A percentile compares a stretch with the other conserved stretches of the same genome.
Conservation (phyloP, 768 basidiomycete genomes). For the Trametes villosa region DNA sequence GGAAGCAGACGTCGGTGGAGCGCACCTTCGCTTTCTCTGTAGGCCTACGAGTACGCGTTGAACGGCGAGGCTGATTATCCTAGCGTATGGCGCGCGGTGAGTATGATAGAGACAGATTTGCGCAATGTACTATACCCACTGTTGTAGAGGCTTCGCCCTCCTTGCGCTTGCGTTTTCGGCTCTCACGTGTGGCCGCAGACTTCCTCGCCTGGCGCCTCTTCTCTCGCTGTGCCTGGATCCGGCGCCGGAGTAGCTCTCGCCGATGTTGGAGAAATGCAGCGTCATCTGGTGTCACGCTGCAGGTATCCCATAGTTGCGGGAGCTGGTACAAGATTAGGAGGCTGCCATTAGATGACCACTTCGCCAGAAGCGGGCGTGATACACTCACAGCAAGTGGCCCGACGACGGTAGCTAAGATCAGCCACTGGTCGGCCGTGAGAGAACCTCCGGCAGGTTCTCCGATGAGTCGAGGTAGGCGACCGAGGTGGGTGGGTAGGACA, state of each 20-base stretch:
- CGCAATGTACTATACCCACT: no score
- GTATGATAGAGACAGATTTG: no score
- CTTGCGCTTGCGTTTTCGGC: no score
- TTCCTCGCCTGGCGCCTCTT: no score
- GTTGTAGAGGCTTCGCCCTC: no score
- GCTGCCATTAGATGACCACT: background rate
- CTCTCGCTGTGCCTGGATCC: no score
- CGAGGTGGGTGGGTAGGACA: slow-evolving; percentile 32
- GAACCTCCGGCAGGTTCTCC: slow-evolving; percentile 19
- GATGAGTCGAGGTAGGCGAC: slow-evolving; percentile 7
- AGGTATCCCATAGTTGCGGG: slow-evolving; percentile 1
- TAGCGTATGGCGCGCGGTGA: background rate
- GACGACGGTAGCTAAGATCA: slow-evolving; percentile 33
- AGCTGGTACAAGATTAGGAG: background rate
- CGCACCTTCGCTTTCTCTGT: slow-evolving; percentile 1
- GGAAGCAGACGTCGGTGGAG: background rate
- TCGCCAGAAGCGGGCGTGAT: no score
- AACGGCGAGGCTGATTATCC: background rate
- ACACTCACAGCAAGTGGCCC: slow-evolving; percentile 35
- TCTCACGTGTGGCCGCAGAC: no score
- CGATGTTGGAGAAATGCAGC: no score
- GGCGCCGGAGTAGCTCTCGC: no score
- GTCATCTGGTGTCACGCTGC: no score
- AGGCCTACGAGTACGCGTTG: background rate
- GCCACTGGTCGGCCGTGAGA: slow-evolving; percentile 29